Base-by-base conservation (phyloP, 2,329 filamentous ascomycete species). In the Paramyrothecium roridum region DNA sequence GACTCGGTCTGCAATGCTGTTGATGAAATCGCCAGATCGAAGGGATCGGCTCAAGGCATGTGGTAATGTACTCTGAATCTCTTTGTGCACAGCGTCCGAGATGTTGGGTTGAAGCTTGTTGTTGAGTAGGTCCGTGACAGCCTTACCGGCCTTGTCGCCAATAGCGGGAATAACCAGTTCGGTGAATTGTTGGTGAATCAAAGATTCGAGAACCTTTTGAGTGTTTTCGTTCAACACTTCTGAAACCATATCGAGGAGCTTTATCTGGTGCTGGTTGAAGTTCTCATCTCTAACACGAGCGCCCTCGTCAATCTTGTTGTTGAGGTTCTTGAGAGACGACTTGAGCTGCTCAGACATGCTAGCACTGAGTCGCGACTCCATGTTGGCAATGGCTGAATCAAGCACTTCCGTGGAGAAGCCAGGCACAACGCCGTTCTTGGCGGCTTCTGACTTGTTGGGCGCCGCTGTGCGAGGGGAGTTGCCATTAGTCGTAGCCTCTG, bases 111-210 rank as follows among this genome's bases (percentile, higher is more conserved):
- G 82, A 54, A 97, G 74, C 57, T 85, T 85, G 59, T 83, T 80
- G 54, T 84, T 81, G 22, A 98, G 78, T 67, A 90, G 86, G 58
- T 89, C 87, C 54, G 88, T 83, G 26, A 96, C 80, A 4, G 87
- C 82, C 58, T 85, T 83, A 48, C 84, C 80, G 16, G 90, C 85
- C 46, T 87, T 79, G 52, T 86, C 81, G 45, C 86, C 82, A 55
- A 98, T 77, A 33, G 86, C 80, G 12, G 95, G 93, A 52, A 96
- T 78, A 48, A 97, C 84, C 16, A 86, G 81, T 54, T 86, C 81
- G 58, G 90, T 83, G 61, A 96, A 90, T 69, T 89, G 89, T 50
- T 86, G 81, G 49, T 85, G 83, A 52, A 96, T 87, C 62, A 96
- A 90, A 57, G 85, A 86, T 57, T 86, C 80, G 40, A 97, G 80